phyloP scores from a whole-genome alignment of 345 rosid species.

The Eucalyptus dawsonii region DNA sequence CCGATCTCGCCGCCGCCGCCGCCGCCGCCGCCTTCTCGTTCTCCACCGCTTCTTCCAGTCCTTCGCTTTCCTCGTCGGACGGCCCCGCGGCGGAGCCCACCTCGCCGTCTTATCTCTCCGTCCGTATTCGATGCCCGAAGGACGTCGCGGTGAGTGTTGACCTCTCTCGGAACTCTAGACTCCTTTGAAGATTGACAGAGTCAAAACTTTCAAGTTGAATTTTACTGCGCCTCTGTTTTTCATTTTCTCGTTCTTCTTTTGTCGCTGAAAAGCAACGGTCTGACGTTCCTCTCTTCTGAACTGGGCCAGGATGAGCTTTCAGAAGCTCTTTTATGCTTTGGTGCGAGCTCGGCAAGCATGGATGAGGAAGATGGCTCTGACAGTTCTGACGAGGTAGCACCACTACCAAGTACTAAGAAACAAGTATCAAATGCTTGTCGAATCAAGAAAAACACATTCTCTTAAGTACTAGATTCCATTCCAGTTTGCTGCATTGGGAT shows the following conservation, averaged over 20 bases:
- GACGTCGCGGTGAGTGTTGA: not conserved
- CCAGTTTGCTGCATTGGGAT: not conserved
- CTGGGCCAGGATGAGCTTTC: constrained; percentile 50
- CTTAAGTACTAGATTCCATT: not conserved
- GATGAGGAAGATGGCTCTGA: constrained; percentile 30
- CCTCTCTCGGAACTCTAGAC: not conserved
- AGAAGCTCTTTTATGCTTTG: constrained; percentile 73
- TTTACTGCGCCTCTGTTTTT: not conserved
- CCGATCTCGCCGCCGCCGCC: not conserved
- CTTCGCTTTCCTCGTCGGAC: not conserved
- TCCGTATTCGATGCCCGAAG: constrained; percentile 51
- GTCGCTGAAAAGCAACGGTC: not conserved
- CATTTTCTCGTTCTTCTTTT: not conserved
- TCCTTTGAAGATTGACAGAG: not conserved
- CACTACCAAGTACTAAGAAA: not conserved
- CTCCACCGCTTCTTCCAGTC: not conserved
- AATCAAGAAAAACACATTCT: not conserved
- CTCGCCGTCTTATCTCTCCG: constrained; percentile 44
- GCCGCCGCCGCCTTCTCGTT: not conserved
- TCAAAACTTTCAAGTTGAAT: not conserved
- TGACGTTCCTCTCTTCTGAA: not conserved
- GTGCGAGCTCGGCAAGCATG: constrained; percentile 59
- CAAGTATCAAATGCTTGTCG: not conserved
- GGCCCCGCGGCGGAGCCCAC: not conserved
- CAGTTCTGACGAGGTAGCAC: constrained; percentile 40